A percentile compares a stretch with the other conserved stretches of the same genome.
phyloP scores from a whole-genome alignment of 2,329 filamentous ascomycete genomes.

The Fusarium chlamydosporum region DNA sequence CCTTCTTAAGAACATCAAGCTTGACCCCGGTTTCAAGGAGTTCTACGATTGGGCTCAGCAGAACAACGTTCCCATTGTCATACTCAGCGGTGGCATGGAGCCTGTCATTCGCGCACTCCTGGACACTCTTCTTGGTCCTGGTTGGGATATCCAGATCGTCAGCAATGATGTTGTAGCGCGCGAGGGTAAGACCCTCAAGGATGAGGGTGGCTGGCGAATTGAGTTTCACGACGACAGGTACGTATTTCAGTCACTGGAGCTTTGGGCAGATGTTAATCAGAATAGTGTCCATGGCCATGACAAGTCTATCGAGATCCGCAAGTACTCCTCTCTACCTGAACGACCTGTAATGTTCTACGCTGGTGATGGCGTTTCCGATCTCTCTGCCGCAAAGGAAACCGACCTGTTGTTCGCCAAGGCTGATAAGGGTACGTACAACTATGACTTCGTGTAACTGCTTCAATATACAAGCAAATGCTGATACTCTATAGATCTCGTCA shows the following conservation, averaged over 20 bases:
- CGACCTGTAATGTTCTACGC: conserved; percentile 93
- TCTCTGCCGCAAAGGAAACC: conserved; percentile 92
- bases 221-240: conserved; percentile 88
- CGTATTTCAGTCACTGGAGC: conserved; percentile 26
- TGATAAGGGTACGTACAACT: conserved; percentile 75
- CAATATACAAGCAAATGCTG: background rate
- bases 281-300: conserved; percentile 90
- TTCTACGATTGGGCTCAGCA: conserved; percentile 87
- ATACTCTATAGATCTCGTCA: conserved; percentile 77
- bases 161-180: conserved; percentile 82
- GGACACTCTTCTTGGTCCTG: conserved; percentile 81
- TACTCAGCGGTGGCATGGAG: conserved; percentile 92
- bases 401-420: conserved; percentile 95
- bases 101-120: conserved; percentile 90
- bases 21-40: conserved; percentile 89
- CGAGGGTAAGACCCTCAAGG: conserved; percentile 79
- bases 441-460: background rate
- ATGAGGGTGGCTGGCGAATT: conserved; percentile 88
- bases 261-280: conserved; percentile 13
- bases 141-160: conserved; percentile 88
- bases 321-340: conserved; percentile 82
- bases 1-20: conserved; percentile 84
- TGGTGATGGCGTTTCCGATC: conserved; percentile 92
- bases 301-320: conserved; percentile 91
- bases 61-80: conserved; percentile 91